Percentiles rank a stretch among this genome's conserved stretches.
Evolutionary conservation across 2,329 filamentous ascomycete genomes (phyloP).

Genomic region (Chalara sp.): DNA sequence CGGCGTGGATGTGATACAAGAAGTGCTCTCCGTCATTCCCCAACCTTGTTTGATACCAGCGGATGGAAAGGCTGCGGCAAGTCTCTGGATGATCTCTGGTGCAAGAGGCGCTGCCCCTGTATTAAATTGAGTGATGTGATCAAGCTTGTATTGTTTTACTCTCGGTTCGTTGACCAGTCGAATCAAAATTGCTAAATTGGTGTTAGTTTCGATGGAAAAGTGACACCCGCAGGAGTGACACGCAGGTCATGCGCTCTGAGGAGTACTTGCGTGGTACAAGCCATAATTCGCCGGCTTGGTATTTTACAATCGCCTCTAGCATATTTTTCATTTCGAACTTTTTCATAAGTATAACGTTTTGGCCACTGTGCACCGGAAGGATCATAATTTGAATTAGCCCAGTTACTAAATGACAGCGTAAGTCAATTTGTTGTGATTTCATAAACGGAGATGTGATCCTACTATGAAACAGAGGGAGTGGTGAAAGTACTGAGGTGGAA

Average conservation of each 20-base stretch:
- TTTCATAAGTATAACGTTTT: constrained; percentile 57
- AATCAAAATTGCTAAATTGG: constrained; percentile 51
- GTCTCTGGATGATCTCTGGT: constrained; percentile 22
- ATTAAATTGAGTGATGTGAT: constrained; percentile 42
- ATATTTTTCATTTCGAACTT: constrained; percentile 53
- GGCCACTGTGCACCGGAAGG: constrained; percentile 55
- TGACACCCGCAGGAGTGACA: no score
- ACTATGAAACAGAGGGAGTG: constrained; percentile 4
- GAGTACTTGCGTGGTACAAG: constrained; percentile 51
- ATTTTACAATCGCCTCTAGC: constrained; percentile 56
- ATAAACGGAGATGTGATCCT: no score
- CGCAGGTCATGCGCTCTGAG: no score
- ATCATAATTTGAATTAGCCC: constrained; percentile 57
- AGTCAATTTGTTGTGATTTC: constrained; percentile 26
- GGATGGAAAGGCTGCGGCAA: constrained; percentile 35
- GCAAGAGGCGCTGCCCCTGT: constrained; percentile 43
- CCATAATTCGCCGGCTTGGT: constrained; percentile 58
- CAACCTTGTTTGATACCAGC: constrained; percentile 43
- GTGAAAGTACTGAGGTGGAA: constrained; percentile 62
- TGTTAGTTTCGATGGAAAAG: no score
- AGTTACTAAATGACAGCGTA: constrained; percentile 52
- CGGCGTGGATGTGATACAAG: constrained; percentile 55
- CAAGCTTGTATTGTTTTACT: constrained; percentile 37
- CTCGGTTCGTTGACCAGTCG: constrained; percentile 36
- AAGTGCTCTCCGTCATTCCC: constrained; percentile 53